Conservation (phyloP, 2,329 filamentous ascomycete species). For the Pestalotiopsis sp. region DNA sequence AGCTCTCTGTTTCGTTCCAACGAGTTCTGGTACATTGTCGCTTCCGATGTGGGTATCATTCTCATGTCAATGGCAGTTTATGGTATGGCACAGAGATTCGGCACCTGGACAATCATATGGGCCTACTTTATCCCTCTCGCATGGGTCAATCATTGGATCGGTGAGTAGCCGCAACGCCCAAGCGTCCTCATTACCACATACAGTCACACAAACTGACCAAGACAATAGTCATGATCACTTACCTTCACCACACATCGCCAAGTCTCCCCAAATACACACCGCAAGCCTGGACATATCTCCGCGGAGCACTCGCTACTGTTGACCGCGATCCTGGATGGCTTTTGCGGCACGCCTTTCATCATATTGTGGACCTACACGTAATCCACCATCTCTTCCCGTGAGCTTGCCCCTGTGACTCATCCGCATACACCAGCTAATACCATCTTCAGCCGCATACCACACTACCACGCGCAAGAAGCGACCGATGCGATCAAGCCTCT, state of each 20-base stretch:
- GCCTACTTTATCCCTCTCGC: slow-evolving; percentile 67
- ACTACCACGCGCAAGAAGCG: slow-evolving; percentile 64
- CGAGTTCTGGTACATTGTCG: slow-evolving; percentile 55
- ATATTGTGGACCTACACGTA: slow-evolving; percentile 67
- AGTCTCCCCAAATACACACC: slow-evolving; percentile 54
- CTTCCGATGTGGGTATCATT: slow-evolving; percentile 61
- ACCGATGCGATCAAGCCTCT: slow-evolving; percentile 58
- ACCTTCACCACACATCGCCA: slow-evolving; percentile 66
- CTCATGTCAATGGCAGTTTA: slow-evolving; percentile 54
- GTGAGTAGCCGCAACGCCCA: slow-evolving; percentile 39
- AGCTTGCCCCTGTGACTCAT: slow-evolving; percentile 20
- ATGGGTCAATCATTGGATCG: slow-evolving; percentile 73
- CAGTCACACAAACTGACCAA: slow-evolving; percentile 15
- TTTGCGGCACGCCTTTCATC: slow-evolving; percentile 65
- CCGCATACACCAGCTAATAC: background rate
- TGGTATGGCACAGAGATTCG: slow-evolving; percentile 53
- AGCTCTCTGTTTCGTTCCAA: slow-evolving; percentile 60
- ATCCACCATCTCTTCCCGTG: slow-evolving; percentile 65
- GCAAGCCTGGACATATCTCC: slow-evolving; percentile 62
- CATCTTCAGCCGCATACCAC: slow-evolving; percentile 51
- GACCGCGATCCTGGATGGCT: slow-evolving; percentile 67
- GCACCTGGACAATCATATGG: slow-evolving; percentile 56
- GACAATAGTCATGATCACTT: slow-evolving; percentile 68
- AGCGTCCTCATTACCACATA: background rate
- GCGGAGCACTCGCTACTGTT: slow-evolving; percentile 63